Base-by-base conservation (phyloP, 768 basidiomycete species). In the Pleurotus ostreatus region DNA sequence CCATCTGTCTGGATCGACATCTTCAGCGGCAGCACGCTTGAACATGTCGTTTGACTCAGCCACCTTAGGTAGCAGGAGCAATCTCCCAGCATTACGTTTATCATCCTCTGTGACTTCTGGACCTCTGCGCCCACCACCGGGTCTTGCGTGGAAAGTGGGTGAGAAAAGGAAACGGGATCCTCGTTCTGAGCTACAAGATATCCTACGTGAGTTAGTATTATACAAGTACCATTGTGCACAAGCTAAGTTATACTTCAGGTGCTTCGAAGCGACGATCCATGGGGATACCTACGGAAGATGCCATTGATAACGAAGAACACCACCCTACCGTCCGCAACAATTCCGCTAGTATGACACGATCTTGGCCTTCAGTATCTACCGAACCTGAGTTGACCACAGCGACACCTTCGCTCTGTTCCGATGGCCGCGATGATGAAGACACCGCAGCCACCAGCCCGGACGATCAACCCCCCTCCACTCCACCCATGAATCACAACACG, bases 341-440 rank as follows among this genome's bases (percentile, higher is more conserved):
- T 18, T 18, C 41, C 49, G 9, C 49, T 16, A 49, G n/a, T 30
- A 23, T 16, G 16, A 8, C 20, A 57, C 30, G 46, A 47, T 30
- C 55, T 4, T 65, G 63, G 56, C 64, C 66, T 43, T 61, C 69
- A 16, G 57, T 63, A 5, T 65, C 70, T 26, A 61, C 70, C 4
- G 69, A 74, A 55, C 75, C 62, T 57, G 75, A 61, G 9, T 55
- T 63, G 2, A 65, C 79, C 5, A 91, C 89, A 15, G 39, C 51
- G 16, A 53, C 51, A 0, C 89, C 89, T 0, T 89, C 88, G 0
- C 72, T 91, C 13, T 86, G 82, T 62, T 90, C 89, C 2, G 89
- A 91, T 64, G 85, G 60, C 30, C 74, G 85, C 39, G 70, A 71
- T 49, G 78, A 78, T 13, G 75, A 81, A 30, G 79, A 79, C 34